phyloP scores from a whole-genome alignment of 2,329 filamentous ascomycete species.

The Lojkania enalia region DNA sequence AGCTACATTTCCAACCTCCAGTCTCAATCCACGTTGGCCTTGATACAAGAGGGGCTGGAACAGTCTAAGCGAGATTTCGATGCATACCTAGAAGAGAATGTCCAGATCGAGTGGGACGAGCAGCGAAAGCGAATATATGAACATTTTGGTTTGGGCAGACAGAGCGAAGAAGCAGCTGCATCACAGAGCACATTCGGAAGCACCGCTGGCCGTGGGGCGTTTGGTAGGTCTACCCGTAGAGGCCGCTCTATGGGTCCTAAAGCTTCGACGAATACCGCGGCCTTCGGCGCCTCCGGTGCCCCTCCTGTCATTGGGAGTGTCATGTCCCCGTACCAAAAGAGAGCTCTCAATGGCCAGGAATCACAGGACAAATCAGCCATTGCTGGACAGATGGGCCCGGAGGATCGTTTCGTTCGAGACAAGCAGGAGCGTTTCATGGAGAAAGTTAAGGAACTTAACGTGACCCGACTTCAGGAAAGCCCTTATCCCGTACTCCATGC shows the following conservation, averaged over 20 bases:
- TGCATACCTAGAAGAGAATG: slow-evolving; percentile 88
- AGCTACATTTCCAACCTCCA: slow-evolving; percentile 84
- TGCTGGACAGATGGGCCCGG: slow-evolving; percentile 56
- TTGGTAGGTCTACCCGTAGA: slow-evolving; percentile 55
- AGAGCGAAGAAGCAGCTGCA: slow-evolving; percentile 44
- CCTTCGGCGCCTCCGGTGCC: slow-evolving; percentile 70
- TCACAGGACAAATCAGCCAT: slow-evolving; percentile 60
- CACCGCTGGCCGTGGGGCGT: slow-evolving; percentile 50
- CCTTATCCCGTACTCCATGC: slow-evolving; percentile 75
- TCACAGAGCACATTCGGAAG: slow-evolving; percentile 41
- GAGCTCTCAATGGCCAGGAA: slow-evolving; percentile 63
- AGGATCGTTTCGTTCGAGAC: slow-evolving; percentile 77
- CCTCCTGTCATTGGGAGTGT: slow-evolving; percentile 81
- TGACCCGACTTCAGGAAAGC: slow-evolving; percentile 65
- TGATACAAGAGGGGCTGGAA: slow-evolving; percentile 89
- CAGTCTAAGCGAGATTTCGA: slow-evolving; percentile 91
- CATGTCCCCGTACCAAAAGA: slow-evolving; percentile 58
- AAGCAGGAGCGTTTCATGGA: slow-evolving; percentile 82
- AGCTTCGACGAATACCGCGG: slow-evolving; percentile 36
- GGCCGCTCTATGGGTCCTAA: slow-evolving; percentile 45
- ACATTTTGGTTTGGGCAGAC: slow-evolving; percentile 80
- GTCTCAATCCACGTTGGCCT: slow-evolving; percentile 85
- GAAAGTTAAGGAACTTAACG: slow-evolving; percentile 78
- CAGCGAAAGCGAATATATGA: slow-evolving; percentile 93
- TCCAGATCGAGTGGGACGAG: slow-evolving; percentile 93